Conservation (phyloP, 176 grass and related monocot species). For the Oryza brachyantha region DNA sequence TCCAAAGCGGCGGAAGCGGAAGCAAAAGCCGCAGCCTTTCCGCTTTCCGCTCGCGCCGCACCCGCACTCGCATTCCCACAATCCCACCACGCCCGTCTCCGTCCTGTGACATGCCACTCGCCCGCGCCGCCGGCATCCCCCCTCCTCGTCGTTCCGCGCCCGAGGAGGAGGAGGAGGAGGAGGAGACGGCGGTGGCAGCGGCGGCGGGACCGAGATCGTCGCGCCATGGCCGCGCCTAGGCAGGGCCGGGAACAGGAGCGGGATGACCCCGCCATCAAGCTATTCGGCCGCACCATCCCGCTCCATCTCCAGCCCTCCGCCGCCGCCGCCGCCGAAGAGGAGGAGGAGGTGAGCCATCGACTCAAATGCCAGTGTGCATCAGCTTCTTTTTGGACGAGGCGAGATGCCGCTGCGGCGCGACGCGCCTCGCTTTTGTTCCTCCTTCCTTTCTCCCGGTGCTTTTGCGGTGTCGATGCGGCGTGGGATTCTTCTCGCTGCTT, state of each 20-base stretch:
- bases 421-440: background rate
- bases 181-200: too few species aligned
- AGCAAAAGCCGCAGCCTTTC: too few species aligned
- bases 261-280: constrained; percentile 65
- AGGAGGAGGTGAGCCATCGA: constrained; percentile 31
- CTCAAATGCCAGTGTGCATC: background rate
- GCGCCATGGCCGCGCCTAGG: constrained; percentile 40
- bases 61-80: too few species aligned
- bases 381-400: background rate
- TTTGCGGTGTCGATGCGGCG: constrained; percentile 22
- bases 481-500: background rate
- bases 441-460: background rate
- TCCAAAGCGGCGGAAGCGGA: too few species aligned
- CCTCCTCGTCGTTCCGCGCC: background rate
- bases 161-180: background rate
- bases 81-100: too few species aligned
- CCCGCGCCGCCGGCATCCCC: background rate
- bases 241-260: background rate
- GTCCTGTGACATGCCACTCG: background rate
- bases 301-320: constrained; percentile 3
- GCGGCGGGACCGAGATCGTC: background rate
- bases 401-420: background rate
- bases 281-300: constrained; percentile 60
- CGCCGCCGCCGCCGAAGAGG: background rate
- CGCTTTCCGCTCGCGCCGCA: too few species aligned